Evolutionary conservation across 2,329 filamentous ascomycete genomes (phyloP), one percentile per base, ranked within the genome.

Genomic region (Talaromyces piceae): DNA sequence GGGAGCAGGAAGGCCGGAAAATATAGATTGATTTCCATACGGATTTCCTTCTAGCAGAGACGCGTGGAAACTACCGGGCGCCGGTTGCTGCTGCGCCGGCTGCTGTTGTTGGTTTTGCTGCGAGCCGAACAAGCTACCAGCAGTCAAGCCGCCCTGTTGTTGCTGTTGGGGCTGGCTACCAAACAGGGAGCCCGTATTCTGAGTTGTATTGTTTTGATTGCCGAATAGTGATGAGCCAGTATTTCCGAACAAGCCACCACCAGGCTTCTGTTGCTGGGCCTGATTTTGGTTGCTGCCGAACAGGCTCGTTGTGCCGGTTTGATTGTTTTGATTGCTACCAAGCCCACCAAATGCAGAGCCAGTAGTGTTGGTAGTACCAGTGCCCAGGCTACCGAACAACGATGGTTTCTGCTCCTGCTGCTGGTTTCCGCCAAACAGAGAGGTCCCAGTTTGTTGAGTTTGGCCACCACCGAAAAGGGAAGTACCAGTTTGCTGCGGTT

Each of bases 1-100:
- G 71, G 87, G 71, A 63, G 83, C 64, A 65, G 77, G 58, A 13
- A 96, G 73, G 49, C 84, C 86, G 27, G 84, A 81, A 68, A 97
- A 97, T 18, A 98, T 78, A 1, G 89, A 88, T 43, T 88, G 82
- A 49, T 88, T 90, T 37, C 93, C 93, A 63, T 95, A 98, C 0
- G 94, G 91, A 48, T 87, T 89, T n/a, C 83, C 77, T 57, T 91
- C 89, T 54, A 83, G 83, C 51, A 94, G 80, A 54, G 88, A 93
- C 4, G 90, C 84, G 28, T 86, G 89, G 53, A 95, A 74, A 16
- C 70, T 68, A 48, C 67, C 64, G 47, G 69, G 63, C 7, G 63
- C 64, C 41, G 70, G 69, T 62, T 87, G 82, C 13, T 78, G 78
- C 45, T 72, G 71, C 49, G 66, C 68, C 23, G 61, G 71, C 57